Evolutionary conservation across 345 rosid genomes (phyloP), one percentile per base, ranked within the genome.

Genomic region (Erysimum cheiranthoides): DNA sequence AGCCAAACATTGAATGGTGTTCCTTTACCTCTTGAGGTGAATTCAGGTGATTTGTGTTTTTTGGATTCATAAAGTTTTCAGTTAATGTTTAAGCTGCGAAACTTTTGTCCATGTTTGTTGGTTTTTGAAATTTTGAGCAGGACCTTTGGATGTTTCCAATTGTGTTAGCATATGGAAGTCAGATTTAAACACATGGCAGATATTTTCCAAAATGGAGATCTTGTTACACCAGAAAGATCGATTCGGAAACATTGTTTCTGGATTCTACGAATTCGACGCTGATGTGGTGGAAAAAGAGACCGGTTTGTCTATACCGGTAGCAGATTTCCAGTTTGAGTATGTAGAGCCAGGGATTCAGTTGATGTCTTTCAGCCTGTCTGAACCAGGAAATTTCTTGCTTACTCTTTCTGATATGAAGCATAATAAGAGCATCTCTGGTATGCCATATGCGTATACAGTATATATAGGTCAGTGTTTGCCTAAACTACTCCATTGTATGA

Each of bases 121-220:
- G 76, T 30, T n/a, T n/a, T n/a, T n/a, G n/a, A n/a, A n/a, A 21
- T n/a, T 32, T 70, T 50, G 66, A 3, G 61, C 84, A 94, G 98
- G 96, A 54, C 78, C 86, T 38, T 71, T 92, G 7, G 89, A 88
- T 79, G 84, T 90, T 70, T 80, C 90, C 34, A 95, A 67, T 25
- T 89, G 97, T 16, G 61, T 68, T 28, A 90, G 89, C 11, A 75
- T 77, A 54, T 88, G 92, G 96, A 90, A 85, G 68, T 84, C 84
- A 53, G 88, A 85, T 72, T 66, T 83, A 16, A 82, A 66, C 61
- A 77, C 80, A 14, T 95, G 99, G 99, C 93, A 95, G 71, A 82
- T 90, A 70, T 89, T 85, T 80, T 92, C 99, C 53, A 85, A 81
- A 86, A 86, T 95, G 91, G 96, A 95, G 78, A 80, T 88, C 53